Evolutionary conservation across 2,329 filamentous ascomycete genomes (phyloP), one percentile per base, ranked within the genome.

Genomic region (Fusarium nanum): DNA sequence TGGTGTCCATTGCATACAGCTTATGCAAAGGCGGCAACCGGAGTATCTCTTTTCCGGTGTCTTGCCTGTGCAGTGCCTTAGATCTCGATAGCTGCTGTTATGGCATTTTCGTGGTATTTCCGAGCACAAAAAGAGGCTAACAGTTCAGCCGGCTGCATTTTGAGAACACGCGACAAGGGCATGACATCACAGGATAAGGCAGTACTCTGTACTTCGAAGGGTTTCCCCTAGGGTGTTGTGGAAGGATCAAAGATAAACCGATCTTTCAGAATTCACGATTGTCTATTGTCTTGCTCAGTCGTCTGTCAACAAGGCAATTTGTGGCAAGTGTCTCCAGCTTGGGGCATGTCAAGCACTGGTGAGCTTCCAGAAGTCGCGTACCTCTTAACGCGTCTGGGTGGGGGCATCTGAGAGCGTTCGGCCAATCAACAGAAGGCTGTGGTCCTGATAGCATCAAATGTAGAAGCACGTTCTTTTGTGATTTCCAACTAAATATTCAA

Each of bases 401-500:
- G 16, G 16, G 8, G 22, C 5, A 23, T 23, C 22, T 23, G 3
- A 23, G 22, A 23, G 2, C 8, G 5, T 3, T 37, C 5, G 6
- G 32, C 34, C 34, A 37, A 37, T 37, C 11, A 11, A 7, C 11
- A n/a, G n/a, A 5, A n/a, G 2, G 3, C 1, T 1, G 5, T 11
- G 18, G 34, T n/a, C 16, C 1, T 11, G 0, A 11, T 6, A 37
- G 34, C 18, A 7, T 4, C 0, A 11, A 12, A 3, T 1, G 10
- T n/a, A 5, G 27, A 28, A 28, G 27, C 27, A 28, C 6, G 11
- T 28, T 12, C 27, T 28, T 9, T 34, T 16, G 8, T 32, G 7
- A 18, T 18, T 34, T 34, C 16, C 32, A 18, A 7, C 3, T 28
- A 4, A 28, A 28, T 28, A 11, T 12, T 28, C 27, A 12, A 12